Evolutionary conservation across 1,284 basidiomycete genomes (phyloP), one percentile per base, ranked within the genome.

Genomic region (Hymenochaete sp.): DNA sequence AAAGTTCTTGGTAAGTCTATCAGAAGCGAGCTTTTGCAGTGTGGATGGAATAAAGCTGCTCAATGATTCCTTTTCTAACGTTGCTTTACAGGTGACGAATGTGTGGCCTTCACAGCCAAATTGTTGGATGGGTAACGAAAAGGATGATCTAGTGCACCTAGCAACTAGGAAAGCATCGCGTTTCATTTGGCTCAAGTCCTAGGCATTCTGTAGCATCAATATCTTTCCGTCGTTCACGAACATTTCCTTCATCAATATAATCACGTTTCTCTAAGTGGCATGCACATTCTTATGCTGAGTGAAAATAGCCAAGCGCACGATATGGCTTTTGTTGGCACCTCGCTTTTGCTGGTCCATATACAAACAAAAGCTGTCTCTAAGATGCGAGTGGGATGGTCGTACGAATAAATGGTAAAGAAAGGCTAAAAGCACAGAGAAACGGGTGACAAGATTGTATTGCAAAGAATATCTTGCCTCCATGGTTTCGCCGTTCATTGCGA

Each of bases 1-100:
- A 57, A 66, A 79, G 40, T 95, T 85, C 58, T 56, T 84, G 54
- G 90, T 86, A 48, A 52, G 71, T 64, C 33, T n/a, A 28, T 36
- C 32, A 35, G 14, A 31, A 31, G 9, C 28, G 32, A 4, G 13
- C 14, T 35, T 18, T 11, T 35, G 24, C 19, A 16, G 13, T 28
- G 5, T 10, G 21, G 22, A 21, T 38, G 3, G 5, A 16, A 28
- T 19, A 6, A 4, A 48, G 6, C n/a, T 48, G 38, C 16, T 28
- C 7, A 13, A 35, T 51, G 22, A 4, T 38, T 2, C 36, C 42
- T 11, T 32, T 29, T 37, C 27, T 35, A 19, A 24, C 43, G 28
- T 18, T 44, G 1, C 46, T 42, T 35, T 24, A 18, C 47, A 81
- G 77, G 67, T 81, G 2, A 79, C 78, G 9, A 85, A 81, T 56